Conservation (phyloP, 176 grass and related monocot species). For the Musa acuminata region DNA sequence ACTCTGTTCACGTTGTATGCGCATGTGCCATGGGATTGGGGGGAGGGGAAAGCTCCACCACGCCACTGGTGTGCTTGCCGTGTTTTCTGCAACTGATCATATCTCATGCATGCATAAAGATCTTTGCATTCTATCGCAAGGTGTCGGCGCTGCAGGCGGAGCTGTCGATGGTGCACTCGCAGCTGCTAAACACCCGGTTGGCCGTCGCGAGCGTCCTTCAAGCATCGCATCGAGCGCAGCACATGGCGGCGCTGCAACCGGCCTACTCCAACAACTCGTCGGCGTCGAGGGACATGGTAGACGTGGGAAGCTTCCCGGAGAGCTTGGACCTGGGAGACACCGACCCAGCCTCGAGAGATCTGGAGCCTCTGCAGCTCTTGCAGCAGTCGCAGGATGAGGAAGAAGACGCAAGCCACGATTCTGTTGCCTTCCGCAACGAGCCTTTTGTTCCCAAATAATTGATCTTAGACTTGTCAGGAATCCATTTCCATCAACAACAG, state of each 20-base stretch:
- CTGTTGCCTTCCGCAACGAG: neutral
- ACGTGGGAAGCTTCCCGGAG: neutral
- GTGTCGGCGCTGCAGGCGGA: constrained; percentile 9
- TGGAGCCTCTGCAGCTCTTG: neutral
- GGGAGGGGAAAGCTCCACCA: too few species aligned
- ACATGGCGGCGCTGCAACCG: neutral
- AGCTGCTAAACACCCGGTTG: constrained; percentile 4
- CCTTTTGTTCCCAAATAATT: neutral
- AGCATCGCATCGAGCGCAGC: neutral
- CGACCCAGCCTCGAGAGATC: neutral
- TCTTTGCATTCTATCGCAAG: neutral
- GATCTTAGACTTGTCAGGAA: neutral
- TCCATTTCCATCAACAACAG: neutral
- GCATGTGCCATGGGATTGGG: too few species aligned
- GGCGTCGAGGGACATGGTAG: neutral
- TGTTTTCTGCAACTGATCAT: neutral
- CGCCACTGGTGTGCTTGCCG: too few species aligned
- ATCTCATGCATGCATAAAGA: neutral
- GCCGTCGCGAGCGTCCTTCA: neutral
- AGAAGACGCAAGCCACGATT: neutral
- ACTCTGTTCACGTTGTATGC: too few species aligned
- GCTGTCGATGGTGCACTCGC: constrained; percentile 15
- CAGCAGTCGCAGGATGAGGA: constrained; percentile 2
- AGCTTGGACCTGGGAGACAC: constrained; percentile 3
- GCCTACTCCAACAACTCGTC: constrained; percentile 12